A percentile compares a stretch with the other conserved stretches of the same genome.
These are phyloP conservation scores for Colletotrichum spinosum DNA, from an alignment of 2,329 filamentous ascomycete species.

Conservation along the genomic window DNA sequence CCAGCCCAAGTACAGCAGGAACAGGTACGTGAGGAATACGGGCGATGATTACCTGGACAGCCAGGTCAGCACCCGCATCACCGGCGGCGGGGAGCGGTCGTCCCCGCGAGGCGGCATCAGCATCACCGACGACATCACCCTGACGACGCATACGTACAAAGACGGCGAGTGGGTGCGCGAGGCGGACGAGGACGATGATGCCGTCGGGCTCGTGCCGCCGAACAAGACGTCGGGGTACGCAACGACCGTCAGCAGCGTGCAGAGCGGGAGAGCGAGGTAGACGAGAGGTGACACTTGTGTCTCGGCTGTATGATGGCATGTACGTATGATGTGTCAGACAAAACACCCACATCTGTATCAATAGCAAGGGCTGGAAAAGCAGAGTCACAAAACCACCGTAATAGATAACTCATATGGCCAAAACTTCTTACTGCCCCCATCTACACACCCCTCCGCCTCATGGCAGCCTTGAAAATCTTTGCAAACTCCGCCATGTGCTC, in stretches of 20 bases:
- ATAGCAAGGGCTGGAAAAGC: no score
- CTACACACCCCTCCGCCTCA: constrained; percentile 28
- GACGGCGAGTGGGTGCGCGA: constrained; percentile 22
- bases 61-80: constrained; percentile 21
- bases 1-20: constrained; percentile 5
- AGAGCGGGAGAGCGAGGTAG: constrained; percentile 6
- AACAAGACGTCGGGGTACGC: neutral
- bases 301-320: neutral
- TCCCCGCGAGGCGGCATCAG: constrained; percentile 10
- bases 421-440: no score
- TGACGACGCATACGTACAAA: constrained; percentile 21
- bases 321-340: neutral
- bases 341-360: no score
- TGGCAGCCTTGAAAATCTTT: constrained; percentile 36
- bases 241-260: constrained; percentile 5
- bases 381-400: no score
- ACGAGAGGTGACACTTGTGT: neutral
- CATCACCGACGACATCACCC: constrained; percentile 20
- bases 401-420: no score
- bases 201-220: constrained; percentile 6
- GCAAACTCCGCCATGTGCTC: constrained; percentile 33
- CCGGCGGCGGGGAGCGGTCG: constrained; percentile 11
- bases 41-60: constrained; percentile 6
- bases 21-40: neutral
- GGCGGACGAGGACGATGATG: constrained; percentile 21